Evolutionary conservation across 768 basidiomycete genomes (phyloP).

Genomic region (Suillus ampliporus): DNA sequence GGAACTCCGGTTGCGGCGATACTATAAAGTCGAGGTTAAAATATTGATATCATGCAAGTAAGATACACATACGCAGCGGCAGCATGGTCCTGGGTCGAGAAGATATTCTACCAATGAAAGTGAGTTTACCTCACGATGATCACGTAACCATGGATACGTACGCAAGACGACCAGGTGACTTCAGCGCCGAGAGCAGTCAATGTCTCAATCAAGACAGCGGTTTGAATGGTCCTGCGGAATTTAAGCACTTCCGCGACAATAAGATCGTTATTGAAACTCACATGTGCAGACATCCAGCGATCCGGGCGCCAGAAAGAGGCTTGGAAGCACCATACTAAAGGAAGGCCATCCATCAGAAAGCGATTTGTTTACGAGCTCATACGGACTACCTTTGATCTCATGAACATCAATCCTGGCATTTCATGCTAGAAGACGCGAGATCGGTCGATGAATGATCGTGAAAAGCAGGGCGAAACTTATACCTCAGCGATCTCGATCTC

Average conservation of each 20-base stretch:
- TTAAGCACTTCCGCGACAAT: slow-evolving; percentile 9
- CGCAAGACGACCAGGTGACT: slow-evolving; percentile 98
- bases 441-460: slow-evolving; percentile 13
- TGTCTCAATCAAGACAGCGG: slow-evolving; percentile 98
- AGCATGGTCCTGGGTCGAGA: slow-evolving; percentile 99
- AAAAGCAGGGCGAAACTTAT: slow-evolving; percentile 28
- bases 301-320: slow-evolving; percentile 93
- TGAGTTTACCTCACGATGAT: slow-evolving; percentile 4
- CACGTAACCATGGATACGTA: slow-evolving; percentile 44
- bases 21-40: slow-evolving; percentile 42
- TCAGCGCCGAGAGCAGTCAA: slow-evolving; percentile 94
- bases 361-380: not conserved
- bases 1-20: slow-evolving; percentile 98
- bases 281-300: slow-evolving; percentile 99
- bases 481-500: slow-evolving; percentile 99
- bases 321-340: slow-evolving; percentile 74
- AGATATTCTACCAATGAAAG: slow-evolving; percentile 78
- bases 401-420: slow-evolving; percentile 95
- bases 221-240: slow-evolving; percentile 88
- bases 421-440: slow-evolving; percentile 62
- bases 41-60: not conserved
- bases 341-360: slow-evolving; percentile 17
- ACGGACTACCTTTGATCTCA: slow-evolving; percentile 77
- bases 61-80: slow-evolving; percentile 80
- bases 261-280: slow-evolving; percentile 41